Percentiles rank a stretch among this genome's conserved stretches.
Evolutionary conservation across 148 eudicot species (phyloP).

Genomic region (Chenopodium formosanum): DNA sequence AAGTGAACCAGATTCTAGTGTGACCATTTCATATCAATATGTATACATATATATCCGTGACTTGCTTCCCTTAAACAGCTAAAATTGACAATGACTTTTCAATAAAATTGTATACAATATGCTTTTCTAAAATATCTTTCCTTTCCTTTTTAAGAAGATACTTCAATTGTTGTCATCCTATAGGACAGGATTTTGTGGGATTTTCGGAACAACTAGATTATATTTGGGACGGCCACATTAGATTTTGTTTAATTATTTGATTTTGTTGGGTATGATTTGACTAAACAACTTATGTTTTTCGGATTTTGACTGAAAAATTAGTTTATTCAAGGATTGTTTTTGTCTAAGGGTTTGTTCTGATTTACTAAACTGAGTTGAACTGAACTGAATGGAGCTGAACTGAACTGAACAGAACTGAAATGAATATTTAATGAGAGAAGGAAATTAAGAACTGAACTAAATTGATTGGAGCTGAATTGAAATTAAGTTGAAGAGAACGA

Average conservation of each 20-base stretch:
- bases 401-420: too few relatives aligned
- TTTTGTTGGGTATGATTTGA: not conserved
- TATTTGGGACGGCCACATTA: not conserved
- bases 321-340: not conserved
- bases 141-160: conserved; percentile 21
- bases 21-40: not conserved
- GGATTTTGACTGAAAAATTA: not conserved
- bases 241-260: conserved; percentile 5
- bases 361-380: too few relatives aligned
- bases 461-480: too few relatives aligned
- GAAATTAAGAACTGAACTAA: too few relatives aligned
- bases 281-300: not conserved
- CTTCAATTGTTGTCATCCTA: conserved; percentile 27
- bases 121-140: conserved; percentile 18
- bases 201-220: not conserved
- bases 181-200: conserved; percentile 3
- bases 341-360: not conserved
- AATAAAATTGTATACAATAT: not conserved
- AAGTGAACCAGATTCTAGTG: conserved; percentile 26
- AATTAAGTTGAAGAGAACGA: too few relatives aligned
- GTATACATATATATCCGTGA: conserved; percentile 9
- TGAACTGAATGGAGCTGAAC: too few relatives aligned
- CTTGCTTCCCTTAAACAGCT: conserved; percentile 15
- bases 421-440: too few relatives aligned
- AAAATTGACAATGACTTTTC: conserved; percentile 21